Evolutionary conservation across 305 asterid species (phyloP).

Genomic region (Fraxinus sp.): DNA sequence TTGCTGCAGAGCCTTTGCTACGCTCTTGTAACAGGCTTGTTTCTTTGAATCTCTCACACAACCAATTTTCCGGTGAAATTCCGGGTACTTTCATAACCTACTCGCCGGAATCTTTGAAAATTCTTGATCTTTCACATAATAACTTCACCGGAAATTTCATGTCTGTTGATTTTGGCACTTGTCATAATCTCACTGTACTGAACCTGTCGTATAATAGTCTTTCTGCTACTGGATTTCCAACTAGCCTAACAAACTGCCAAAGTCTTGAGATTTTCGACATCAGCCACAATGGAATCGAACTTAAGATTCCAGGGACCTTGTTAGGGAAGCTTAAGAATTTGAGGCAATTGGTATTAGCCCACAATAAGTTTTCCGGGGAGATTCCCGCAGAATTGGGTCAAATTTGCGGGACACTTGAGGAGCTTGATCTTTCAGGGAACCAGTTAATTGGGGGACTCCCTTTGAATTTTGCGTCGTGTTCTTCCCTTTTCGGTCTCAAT

Average conservation of each 20-base stretch:
- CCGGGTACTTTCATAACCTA: conserved; percentile 37
- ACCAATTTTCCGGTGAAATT: conserved; percentile 43
- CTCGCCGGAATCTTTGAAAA: conserved; percentile 31
- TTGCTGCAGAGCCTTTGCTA: conserved; percentile 44
- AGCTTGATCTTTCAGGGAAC: conserved; percentile 76
- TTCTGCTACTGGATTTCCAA: conserved; percentile 52
- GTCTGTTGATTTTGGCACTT: conserved; percentile 47
- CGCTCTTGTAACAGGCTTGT: conserved; percentile 43
- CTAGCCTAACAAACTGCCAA: conserved; percentile 52
- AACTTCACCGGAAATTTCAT: conserved; percentile 57
- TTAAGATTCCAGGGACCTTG: conserved; percentile 52
- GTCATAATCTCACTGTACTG: conserved; percentile 50
- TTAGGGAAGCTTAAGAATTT: conserved; percentile 51
- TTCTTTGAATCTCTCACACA: conserved; percentile 60
- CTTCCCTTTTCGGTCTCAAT: conserved; percentile 52
- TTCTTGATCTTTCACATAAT: conserved; percentile 64
- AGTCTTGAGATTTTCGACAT: conserved; percentile 55
- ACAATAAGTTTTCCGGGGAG: conserved; percentile 58
- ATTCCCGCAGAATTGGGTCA: conserved; percentile 60
- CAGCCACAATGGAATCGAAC: conserved; percentile 50
- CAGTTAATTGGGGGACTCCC: conserved; percentile 67
- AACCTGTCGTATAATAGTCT: conserved; percentile 60
- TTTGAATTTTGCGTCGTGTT: conserved; percentile 46
- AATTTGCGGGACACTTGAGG: conserved; percentile 53
- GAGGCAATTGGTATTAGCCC: conserved; percentile 49